Percentiles rank a stretch among this genome's conserved stretches.
Conservation (phyloP, 2,329 filamentous ascomycete species). For the Aureobasidium sp. region DNA sequence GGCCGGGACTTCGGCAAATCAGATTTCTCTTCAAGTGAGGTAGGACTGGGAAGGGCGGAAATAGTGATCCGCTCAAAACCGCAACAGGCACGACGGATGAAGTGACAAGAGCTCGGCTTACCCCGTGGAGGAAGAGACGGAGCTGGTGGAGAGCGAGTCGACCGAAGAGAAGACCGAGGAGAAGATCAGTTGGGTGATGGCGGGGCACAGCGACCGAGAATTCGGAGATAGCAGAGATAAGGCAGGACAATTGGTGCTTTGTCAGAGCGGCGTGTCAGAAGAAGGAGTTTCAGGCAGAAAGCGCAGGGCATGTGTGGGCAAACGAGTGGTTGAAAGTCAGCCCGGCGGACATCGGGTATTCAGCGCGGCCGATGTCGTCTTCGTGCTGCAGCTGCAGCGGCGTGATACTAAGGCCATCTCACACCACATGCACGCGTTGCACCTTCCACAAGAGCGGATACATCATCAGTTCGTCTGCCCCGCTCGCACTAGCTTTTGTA, state of each 20-base stretch:
- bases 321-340: slow-evolving; percentile 7
- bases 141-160: slow-evolving; percentile 2
- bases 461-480: neutral
- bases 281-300: neutral
- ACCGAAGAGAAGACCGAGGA: slow-evolving; percentile 5
- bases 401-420: slow-evolving; percentile 10
- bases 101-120: neutral
- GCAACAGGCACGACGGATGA: slow-evolving; percentile 5
- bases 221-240: slow-evolving; percentile 8
- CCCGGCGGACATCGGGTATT: slow-evolving; percentile 1
- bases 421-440: slow-evolving; percentile 2
- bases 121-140: slow-evolving; percentile 9
- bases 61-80: neutral
- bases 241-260: neutral
- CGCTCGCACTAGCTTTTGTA: neutral
- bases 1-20: neutral
- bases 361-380: slow-evolving; percentile 10
- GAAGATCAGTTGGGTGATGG: neutral
- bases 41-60: neutral
- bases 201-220: neutral
- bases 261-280: neutral
- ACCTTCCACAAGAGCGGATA: neutral
- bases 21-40: neutral
- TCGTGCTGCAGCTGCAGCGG: neutral
- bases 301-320: neutral